Conservation (phyloP, 2,329 filamentous ascomycete genomes). For the Talaromyces rugulosus region DNA sequence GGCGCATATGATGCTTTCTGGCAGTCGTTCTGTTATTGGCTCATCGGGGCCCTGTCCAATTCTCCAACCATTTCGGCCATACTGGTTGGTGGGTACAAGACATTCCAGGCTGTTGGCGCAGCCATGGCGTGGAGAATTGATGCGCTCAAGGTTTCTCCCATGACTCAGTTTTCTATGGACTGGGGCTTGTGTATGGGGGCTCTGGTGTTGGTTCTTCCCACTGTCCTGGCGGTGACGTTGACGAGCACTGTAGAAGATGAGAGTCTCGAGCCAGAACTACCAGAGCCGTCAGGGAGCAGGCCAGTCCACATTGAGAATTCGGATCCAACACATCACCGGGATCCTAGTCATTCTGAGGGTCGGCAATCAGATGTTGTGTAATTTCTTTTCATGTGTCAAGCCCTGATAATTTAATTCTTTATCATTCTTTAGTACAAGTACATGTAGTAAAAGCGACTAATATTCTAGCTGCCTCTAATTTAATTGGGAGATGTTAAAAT, state of each 20-base stretch:
- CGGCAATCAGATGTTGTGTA: neutral
- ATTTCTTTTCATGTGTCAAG: neutral
- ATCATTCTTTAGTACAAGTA: neutral
- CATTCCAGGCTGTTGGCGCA: constrained; percentile 41
- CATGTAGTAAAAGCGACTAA: neutral
- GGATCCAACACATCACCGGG: neutral
- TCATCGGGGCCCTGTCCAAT: constrained; percentile 46
- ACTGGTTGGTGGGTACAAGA: constrained; percentile 47
- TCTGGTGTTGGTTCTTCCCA: constrained; percentile 40
- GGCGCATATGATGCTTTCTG: constrained; percentile 65
- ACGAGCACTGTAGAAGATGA: constrained; percentile 20
- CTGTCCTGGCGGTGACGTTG: constrained; percentile 38
- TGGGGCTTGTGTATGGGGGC: constrained; percentile 46
- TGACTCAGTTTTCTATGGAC: constrained; percentile 44
- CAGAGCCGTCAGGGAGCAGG: neutral
- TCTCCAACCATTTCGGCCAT: constrained; percentile 39
- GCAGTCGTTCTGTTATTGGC: constrained; percentile 64
- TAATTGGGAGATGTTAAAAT: neutral
- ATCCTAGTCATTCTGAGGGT: neutral
- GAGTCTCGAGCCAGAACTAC: neutral
- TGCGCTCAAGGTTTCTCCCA: constrained; percentile 23
- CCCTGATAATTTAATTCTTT: neutral
- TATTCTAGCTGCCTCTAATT: neutral
- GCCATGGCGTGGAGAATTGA: constrained; percentile 41
- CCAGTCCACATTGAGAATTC: neutral